Percentiles rank a stretch among this genome's conserved stretches.
These are phyloP conservation scores for Parmelia sp. DNA, from an alignment of 495 filamentous ascomycete genomes.

Conservation along the genomic window DNA sequence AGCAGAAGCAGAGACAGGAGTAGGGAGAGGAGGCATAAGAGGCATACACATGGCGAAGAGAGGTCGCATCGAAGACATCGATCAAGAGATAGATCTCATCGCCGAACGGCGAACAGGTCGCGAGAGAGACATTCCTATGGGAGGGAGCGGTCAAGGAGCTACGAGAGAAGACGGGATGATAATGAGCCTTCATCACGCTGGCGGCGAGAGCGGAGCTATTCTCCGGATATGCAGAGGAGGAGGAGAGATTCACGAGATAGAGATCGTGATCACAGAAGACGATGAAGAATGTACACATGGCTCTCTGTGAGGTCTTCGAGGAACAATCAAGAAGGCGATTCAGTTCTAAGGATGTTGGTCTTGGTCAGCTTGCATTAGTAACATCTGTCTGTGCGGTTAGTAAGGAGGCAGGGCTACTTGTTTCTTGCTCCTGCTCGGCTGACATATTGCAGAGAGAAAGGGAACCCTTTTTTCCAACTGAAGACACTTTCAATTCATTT, in stretches of 20 bases:
- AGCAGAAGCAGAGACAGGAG: constrained; percentile 31
- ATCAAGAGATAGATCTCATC: constrained; percentile 26
- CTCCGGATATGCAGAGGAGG: constrained; percentile 25
- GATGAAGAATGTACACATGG: no score
- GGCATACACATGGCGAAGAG: constrained; percentile 34
- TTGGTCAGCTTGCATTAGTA: no score
- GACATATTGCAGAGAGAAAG: no score
- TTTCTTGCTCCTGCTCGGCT: no score
- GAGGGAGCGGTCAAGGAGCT: constrained; percentile 33
- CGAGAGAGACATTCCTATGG: constrained; percentile 27
- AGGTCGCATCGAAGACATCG: constrained; percentile 34
- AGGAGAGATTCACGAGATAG: constrained; percentile 14
- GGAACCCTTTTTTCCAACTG: no score
- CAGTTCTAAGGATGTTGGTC: no score
- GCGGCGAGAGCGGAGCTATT: constrained; percentile 30
- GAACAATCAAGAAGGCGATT: no score
- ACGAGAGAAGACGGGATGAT: constrained; percentile 30
- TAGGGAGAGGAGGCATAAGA: constrained; percentile 34
- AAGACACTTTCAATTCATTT: no score
- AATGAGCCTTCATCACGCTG: constrained; percentile 27
- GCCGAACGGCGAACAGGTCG: constrained; percentile 31
- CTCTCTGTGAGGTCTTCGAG: no score
- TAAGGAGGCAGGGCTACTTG: no score
- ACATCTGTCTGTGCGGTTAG: no score
- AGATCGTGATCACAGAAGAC: constrained; percentile 6